phyloP scores from a whole-genome alignment of 2,329 filamentous ascomycete genomes.

The Ustulina deusta region DNA sequence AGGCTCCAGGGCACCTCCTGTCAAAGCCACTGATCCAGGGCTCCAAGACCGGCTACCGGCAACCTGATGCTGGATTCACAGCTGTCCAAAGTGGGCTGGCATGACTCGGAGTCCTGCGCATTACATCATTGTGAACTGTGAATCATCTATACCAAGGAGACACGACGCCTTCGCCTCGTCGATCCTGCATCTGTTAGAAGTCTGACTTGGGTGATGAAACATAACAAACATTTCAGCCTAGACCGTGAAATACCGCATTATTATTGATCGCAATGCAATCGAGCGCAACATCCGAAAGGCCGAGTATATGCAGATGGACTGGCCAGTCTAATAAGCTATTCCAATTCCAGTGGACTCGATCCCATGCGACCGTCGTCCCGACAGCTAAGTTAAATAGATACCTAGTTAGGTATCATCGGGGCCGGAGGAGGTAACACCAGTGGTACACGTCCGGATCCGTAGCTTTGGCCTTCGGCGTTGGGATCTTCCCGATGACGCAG shows the following conservation, averaged over 20 bases:
- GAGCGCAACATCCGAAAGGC: neutral
- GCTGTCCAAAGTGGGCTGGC: neutral
- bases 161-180: neutral
- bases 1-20: neutral
- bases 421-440: slow-evolving; percentile 59
- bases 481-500: slow-evolving; percentile 57
- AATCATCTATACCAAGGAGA: neutral
- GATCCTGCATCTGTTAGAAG: neutral
- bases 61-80: neutral
- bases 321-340: neutral
- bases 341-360: neutral
- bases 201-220: neutral
- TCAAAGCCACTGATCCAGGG: neutral
- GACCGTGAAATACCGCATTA: neutral
- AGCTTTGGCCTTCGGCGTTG: slow-evolving; percentile 55
- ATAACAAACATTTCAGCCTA: neutral
- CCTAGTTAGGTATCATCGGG: slow-evolving; percentile 37
- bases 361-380: neutral
- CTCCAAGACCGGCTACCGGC: slow-evolving; percentile 21
- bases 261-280: neutral
- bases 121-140: slow-evolving; percentile 7
- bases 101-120: neutral
- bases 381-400: neutral
- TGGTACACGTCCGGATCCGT: slow-evolving; percentile 61
- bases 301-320: neutral